Evolutionary conservation across 75 land plant species (phyloP).

Genomic region (Cupressus sempervirens): DNA sequence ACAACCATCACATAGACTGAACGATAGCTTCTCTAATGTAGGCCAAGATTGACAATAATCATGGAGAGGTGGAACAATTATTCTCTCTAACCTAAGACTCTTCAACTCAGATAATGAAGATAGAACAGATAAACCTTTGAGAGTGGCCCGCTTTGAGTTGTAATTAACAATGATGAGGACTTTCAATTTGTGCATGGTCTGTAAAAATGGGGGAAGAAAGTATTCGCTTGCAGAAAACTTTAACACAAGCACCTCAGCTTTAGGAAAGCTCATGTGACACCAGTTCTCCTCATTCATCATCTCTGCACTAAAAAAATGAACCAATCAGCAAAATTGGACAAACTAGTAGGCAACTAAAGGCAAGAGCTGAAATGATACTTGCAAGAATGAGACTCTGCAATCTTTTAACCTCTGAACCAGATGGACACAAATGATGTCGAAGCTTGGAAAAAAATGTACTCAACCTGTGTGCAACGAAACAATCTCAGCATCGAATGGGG

Average conservation of each 20-base stretch:
- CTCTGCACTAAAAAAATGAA: slow-evolving; percentile 23
- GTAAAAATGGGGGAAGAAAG: slow-evolving; percentile 55
- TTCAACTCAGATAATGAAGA: slow-evolving; percentile 27
- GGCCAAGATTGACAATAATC: slow-evolving; percentile 19
- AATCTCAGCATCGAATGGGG: slow-evolving; percentile 43
- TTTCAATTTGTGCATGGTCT: slow-evolving; percentile 49
- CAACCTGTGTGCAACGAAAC: slow-evolving; percentile 68
- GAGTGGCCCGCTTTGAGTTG: slow-evolving; percentile 20
- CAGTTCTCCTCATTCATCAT: slow-evolving; percentile 53
- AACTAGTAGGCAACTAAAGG: background rate
- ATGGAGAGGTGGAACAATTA: slow-evolving; percentile 27
- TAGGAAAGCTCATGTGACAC: slow-evolving; percentile 47
- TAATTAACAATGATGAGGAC: slow-evolving; percentile 41
- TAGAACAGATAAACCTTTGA: slow-evolving; percentile 32
- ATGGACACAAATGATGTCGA: background rate
- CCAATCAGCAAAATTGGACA: background rate
- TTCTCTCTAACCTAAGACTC: slow-evolving; percentile 53
- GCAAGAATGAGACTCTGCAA: background rate
- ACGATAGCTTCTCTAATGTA: slow-evolving; percentile 34
- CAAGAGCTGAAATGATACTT: background rate
- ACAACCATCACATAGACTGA: slow-evolving; percentile 37
- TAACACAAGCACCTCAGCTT: slow-evolving; percentile 56
- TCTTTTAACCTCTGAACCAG: background rate
- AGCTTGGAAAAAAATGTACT: background rate
- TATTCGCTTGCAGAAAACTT: slow-evolving; percentile 43